Evolutionary conservation across 2,329 filamentous ascomycete genomes (phyloP), one percentile per base, ranked within the genome.

Genomic region (Pseudocercospora eumusae): DNA sequence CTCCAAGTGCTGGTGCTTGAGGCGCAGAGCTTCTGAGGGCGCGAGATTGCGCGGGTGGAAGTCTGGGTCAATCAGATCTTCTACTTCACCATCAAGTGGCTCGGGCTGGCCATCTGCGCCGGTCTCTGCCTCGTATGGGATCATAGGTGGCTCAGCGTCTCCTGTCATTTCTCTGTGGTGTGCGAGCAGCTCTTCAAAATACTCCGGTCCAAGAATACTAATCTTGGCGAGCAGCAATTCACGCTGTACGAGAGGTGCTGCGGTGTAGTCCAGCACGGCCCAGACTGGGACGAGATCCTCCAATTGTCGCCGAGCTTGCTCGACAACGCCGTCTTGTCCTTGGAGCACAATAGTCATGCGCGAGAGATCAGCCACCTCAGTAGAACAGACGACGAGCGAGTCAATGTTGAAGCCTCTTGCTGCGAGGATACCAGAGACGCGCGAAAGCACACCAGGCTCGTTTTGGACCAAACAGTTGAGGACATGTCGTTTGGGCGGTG

Each of bases 361-460:
- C 33, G 92, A 96, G 57, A 99, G 84, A 74, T 99, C 95, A 71
- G 93, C 91, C 25, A 99, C 93, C 79, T 99, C 95, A 65, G 95
- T 99, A 79, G 91, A 95, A 83, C 95, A 99, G 64, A 99, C 95
- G 59, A 99, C 95, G 66, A 99, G 83, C 59, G 91, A 96, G 84
- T 99, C 95, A 73, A 99, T 99, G 82, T 99, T 99, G 87, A 99
- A 99, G 68, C 95, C 95, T 62, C 95, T 87, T 47, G 95, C 95
- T 11, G 95, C 95, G 33, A 99, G 83, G 74, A 99, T 98, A 59
- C 95, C 95, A 0, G 95, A 98, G 9, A 99, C 91, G 64, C 95
- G 92, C 57, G 93, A 98, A 62, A 99, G 83, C 61, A 99, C 95
- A 81, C 95, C 95, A 11, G 95, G 95, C 82, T 99, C 95, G 81